These are phyloP conservation scores for Nematodospora valgi DNA, from an alignment of 805 yeast genomes.

Conservation along the genomic window DNA sequence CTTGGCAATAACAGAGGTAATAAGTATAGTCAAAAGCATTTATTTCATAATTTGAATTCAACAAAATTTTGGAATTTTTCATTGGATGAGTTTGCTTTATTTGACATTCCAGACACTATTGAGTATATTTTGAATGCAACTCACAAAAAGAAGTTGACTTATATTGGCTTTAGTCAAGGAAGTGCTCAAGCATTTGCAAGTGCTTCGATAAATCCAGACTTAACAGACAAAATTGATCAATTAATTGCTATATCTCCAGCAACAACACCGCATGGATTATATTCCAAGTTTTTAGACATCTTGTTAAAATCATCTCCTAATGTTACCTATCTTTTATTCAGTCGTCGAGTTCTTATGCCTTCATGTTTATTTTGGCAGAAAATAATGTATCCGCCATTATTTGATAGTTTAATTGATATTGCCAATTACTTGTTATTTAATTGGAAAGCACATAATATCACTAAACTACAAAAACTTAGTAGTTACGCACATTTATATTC, in stretches of 20 bases:
- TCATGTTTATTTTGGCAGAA: constrained; percentile 78
- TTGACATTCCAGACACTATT: constrained; percentile 83
- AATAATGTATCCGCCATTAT: constrained; percentile 73
- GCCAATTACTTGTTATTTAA: constrained; percentile 68
- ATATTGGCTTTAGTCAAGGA: constrained; percentile 92
- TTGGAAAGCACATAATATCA: constrained; percentile 76
- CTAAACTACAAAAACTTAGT: constrained; percentile 68
- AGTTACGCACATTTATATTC: constrained; percentile 86
- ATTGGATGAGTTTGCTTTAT: constrained; percentile 86
- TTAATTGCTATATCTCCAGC: constrained; percentile 93
- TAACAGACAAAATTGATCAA: constrained; percentile 52
- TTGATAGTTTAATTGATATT: constrained; percentile 65
- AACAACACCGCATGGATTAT: constrained; percentile 83
- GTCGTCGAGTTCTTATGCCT: constrained; percentile 69
- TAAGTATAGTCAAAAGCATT: constrained; percentile 84
- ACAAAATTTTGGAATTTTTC: constrained; percentile 83
- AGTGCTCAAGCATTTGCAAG: constrained; percentile 92
- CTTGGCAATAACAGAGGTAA: constrained; percentile 62
- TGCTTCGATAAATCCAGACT: constrained; percentile 57
- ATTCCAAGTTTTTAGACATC: constrained; percentile 71
- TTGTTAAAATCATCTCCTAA: constrained; percentile 75
- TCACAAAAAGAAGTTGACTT: constrained; percentile 42
- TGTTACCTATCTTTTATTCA: constrained; percentile 67
- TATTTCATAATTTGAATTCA: constrained; percentile 26
- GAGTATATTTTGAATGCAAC: constrained; percentile 64